Base-by-base conservation (phyloP, 2,329 filamentous ascomycete genomes). In the Penicillium digitatum region DNA sequence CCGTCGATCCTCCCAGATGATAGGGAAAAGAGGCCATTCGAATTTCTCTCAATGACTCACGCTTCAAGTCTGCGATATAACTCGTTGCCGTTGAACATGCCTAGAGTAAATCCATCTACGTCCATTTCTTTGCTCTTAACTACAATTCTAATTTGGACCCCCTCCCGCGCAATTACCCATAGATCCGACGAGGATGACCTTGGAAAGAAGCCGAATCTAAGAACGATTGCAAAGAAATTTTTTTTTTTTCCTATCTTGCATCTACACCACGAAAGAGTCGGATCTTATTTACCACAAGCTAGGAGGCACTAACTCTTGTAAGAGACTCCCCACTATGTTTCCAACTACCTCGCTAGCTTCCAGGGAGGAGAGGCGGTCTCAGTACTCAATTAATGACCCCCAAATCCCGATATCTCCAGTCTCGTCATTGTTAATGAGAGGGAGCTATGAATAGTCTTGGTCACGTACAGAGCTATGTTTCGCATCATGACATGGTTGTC, bases 391-490 rank as follows among this genome's bases (percentile, higher is more conserved):
- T 38, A 54, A 62, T 26, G 52, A 57, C 32, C 50, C 43, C 18
- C 37, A 54, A 26, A 55, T 51, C 10, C 50, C 53, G 42, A 54
- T 45, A 48, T 56, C 56, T n/a, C 59, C 59, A 63, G 29, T 59
- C 57, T 12, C 61, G 47, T 5, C 20, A n/a, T 22, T 49, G 44
- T 27, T 52, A 54, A 20, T 48, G 54, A 31, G 51, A 47, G 29
- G 59, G 54, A 31, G 50, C 56, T n/a, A 48, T 55, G 16, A 64
- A 69, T 45, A 60, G 60, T 3, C 65, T 76, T n/a, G 59, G 66
- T 43, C 62, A 65, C 14, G 60, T 71, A 16, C 67, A 58, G 29
- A 74, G 69, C 44, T 67, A 70, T 44, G 51, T 69, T 35, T 72
- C 71, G 1, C 65, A 72, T 24, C 66, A 70, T 54, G 66, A 72